Percentiles rank a stretch among this genome's conserved stretches.
Evolutionary conservation across 1,139 yeast genomes (phyloP).

Genomic region (Chernovozyma aurita): DNA sequence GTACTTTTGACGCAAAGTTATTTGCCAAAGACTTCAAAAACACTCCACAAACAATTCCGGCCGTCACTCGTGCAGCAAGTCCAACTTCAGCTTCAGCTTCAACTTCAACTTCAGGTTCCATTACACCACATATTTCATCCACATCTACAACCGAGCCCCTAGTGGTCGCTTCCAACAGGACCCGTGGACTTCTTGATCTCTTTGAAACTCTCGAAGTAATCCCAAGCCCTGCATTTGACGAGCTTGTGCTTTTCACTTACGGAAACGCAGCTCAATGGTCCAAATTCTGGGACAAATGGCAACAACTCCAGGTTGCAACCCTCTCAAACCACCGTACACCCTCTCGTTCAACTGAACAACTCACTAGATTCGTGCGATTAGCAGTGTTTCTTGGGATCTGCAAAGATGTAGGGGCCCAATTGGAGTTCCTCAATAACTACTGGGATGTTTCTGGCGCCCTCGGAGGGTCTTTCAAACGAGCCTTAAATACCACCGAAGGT

Average conservation of each 20-base stretch:
- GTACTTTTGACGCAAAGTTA: too few species aligned
- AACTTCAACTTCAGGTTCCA: too few species aligned
- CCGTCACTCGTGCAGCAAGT: too few species aligned
- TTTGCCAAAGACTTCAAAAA: too few species aligned
- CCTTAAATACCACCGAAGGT: background rate
- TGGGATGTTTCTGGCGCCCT: constrained; percentile 17
- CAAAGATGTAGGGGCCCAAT: constrained; percentile 23
- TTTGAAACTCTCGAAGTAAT: background rate
- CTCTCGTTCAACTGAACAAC: background rate
- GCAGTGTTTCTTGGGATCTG: constrained; percentile 30
- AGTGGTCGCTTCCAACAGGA: constrained; percentile 22
- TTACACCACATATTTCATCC: background rate
- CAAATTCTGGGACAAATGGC: constrained; percentile 41
- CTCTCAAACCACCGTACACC: background rate
- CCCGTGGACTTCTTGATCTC: constrained; percentile 27
- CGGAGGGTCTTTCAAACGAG: background rate
- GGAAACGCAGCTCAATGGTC: constrained; percentile 40
- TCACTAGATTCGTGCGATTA: constrained; percentile 29
- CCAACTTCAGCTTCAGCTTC: too few species aligned
- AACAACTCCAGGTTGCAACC: constrained; percentile 7
- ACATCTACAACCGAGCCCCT: constrained; percentile 8
- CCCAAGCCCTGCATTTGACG: constrained; percentile 12
- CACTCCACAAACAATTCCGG: too few species aligned
- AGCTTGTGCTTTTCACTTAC: constrained; percentile 28
- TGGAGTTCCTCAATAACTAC: constrained; percentile 27